Evolutionary conservation across 2,329 filamentous ascomycete genomes (phyloP), one percentile per base, ranked within the genome.

Genomic region (Colletotrichum sansevieriae): DNA sequence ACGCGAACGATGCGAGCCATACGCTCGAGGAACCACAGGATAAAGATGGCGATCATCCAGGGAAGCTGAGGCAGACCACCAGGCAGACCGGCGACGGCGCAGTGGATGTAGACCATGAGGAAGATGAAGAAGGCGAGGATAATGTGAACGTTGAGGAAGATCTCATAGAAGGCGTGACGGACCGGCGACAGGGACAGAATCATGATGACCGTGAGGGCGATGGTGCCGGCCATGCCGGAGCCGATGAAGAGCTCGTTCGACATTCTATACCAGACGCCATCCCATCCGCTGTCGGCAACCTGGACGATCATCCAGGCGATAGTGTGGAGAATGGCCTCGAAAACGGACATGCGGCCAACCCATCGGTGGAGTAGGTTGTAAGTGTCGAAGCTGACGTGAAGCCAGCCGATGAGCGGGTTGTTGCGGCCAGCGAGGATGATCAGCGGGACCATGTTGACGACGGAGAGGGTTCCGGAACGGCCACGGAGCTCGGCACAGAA

Each of bases 131-230:
- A 79, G 44, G 91, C 94, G 58, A 97, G 82, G 43, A 92, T 78
- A 73, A 97, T 94, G 81, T 98, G 96, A 35, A 91, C 81, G 77
- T 92, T 93, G 74, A 98, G 87, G 82, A 99, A 99, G 1, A 94
- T 97, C 82, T 99, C 96, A 82, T 99, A 99, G 78, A 97, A 98
- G 44, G 95, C 94, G 79, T 98, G 95, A 70, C 96, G 91, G 59
- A 99, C 77, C 0, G 94, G 91, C 2, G 94, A 95, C 62, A 92
- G 83, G 10, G 94, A 91, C 33, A 91, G 83, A 59, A 97, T 75
- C 62, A 92, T 76, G 52, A 98, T 83, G 51, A 92, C 77, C 46
- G 88, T 74, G 76, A 97, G 87, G 43, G 87, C 85, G 56, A 87
- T 77, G 2, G 83, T 86, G 52, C 86, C 90, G 29, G 90, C 81